phyloP scores from a whole-genome alignment of 2,329 filamentous ascomycete species.

The Neoarthrinium moseri region DNA sequence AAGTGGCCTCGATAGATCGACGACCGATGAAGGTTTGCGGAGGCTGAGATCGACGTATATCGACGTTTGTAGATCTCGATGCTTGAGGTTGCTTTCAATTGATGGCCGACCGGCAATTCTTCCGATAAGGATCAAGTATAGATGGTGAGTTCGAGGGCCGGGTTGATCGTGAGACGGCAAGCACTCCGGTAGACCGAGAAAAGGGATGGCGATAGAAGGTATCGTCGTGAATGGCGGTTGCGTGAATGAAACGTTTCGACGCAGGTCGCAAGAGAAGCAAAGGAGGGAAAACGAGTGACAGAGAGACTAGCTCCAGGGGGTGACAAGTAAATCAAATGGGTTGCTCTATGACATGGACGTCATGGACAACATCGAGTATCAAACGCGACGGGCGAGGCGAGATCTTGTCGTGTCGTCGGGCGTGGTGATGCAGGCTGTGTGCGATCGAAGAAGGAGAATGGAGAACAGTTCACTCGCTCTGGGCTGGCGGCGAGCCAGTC shows the following conservation, averaged over 20 bases:
- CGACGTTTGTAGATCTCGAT: no score
- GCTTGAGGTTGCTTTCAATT: no score
- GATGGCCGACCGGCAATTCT: no score
- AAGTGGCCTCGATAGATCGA: not conserved
- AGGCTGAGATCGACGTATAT: no score
- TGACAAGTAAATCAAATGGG: not conserved
- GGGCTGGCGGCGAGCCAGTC: conserved; percentile 5
- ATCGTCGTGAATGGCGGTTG: not conserved
- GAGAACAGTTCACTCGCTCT: not conserved
- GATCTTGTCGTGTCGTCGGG: conserved; percentile 3
- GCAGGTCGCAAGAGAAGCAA: conserved; percentile 1
- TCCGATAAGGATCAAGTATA: no score
- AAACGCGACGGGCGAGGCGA: not conserved
- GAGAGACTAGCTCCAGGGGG: conserved; percentile 45
- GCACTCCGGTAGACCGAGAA: no score
- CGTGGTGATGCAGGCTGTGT: not conserved
- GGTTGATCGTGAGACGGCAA: no score
- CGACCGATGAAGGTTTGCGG: not conserved
- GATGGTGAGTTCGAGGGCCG: no score
- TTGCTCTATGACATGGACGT: conserved; percentile 1
- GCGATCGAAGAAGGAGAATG: conserved; percentile 2
- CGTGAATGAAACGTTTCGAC: not conserved
- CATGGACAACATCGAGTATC: not conserved
- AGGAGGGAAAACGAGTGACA: conserved; percentile 40
- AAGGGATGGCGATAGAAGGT: not conserved